Conservation (phyloP, 2,329 filamentous ascomycete species). For the Chaetomiaceae sp. region DNA sequence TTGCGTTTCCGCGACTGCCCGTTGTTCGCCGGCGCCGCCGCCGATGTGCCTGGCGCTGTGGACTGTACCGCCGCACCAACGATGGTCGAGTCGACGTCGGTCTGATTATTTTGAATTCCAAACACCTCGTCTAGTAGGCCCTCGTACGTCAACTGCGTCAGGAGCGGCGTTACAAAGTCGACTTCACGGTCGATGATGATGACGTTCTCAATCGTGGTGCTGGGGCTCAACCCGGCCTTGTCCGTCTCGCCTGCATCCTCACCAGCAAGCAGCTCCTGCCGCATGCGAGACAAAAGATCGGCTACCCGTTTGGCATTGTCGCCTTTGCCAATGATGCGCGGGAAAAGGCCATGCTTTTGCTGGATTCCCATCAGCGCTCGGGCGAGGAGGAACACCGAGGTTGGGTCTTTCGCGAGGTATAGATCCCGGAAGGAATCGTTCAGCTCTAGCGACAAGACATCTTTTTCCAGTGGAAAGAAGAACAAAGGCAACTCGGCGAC, state of each 20-base stretch:
- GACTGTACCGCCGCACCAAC: conserved; percentile 66
- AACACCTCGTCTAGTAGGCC: conserved; percentile 92
- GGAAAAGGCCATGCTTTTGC: conserved; percentile 86
- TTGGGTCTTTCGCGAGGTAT: conserved; percentile 86
- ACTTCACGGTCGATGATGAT: conserved; percentile 95
- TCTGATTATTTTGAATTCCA: conserved; percentile 85
- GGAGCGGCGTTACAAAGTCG: conserved; percentile 84
- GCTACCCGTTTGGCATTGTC: conserved; percentile 87
- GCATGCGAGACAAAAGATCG: conserved; percentile 84
- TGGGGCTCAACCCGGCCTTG: conserved; percentile 71
- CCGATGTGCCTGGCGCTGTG: conserved; percentile 46
- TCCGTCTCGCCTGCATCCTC: conserved; percentile 63
- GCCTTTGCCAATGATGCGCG: conserved; percentile 89
- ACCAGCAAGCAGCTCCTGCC: conserved; percentile 78
- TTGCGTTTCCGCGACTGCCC: conserved; percentile 72
- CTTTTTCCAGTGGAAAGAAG: conserved; percentile 87
- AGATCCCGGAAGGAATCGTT: conserved; percentile 83
- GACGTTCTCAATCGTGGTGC: conserved; percentile 80
- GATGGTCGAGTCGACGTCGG: conserved; percentile 86
- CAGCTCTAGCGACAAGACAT: conserved; percentile 85
- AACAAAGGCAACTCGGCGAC: conserved; percentile 82
- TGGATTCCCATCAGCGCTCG: conserved; percentile 94
- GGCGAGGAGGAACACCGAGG: conserved; percentile 81
- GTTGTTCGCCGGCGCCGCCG: conserved; percentile 41
- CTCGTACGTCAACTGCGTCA: conserved; percentile 96